Conservation (phyloP, 2,329 filamentous ascomycete species). For the Hymenoscyphus fraxineus region DNA sequence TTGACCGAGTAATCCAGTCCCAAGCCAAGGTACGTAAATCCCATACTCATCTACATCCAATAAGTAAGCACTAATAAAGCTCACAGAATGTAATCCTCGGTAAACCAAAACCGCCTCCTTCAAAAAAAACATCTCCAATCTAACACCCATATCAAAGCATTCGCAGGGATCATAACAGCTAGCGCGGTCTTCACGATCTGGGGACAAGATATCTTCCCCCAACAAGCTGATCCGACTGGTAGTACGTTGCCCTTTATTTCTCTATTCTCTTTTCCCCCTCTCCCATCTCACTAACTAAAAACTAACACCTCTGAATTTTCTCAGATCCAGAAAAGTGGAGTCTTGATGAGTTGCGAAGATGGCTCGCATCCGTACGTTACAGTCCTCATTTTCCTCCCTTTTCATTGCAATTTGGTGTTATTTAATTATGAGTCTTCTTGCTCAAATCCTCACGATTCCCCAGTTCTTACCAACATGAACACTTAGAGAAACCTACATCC, state of each 20-base stretch:
- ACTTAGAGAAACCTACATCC: conserved; percentile 62
- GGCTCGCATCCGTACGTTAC: conserved; percentile 71
- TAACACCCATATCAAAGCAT: conserved; percentile 48
- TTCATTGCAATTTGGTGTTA: background rate
- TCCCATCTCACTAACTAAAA: background rate
- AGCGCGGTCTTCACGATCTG: conserved; percentile 82
- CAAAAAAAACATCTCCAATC: background rate
- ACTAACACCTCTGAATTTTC: background rate
- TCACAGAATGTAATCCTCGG: conserved; percentile 65
- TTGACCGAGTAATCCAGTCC: background rate
- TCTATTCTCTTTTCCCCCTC: too few species aligned
- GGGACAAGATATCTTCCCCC: conserved; percentile 77
- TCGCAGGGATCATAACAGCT: conserved; percentile 76
- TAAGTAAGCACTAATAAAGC: conserved; percentile 11
- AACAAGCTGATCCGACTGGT: conserved; percentile 70
- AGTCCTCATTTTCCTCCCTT: background rate
- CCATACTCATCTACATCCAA: background rate
- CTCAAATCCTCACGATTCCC: background rate
- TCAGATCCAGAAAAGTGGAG: conserved; percentile 70
- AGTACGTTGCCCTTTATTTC: conserved; percentile 42
- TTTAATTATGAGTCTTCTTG: background rate
- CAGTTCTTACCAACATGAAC: background rate
- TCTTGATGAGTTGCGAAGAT: conserved; percentile 71
- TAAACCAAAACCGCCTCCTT: conserved; percentile 39
- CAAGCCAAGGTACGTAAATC: background rate